Conservation (phyloP, 495 filamentous ascomycete species). For the Letharia lupina region DNA sequence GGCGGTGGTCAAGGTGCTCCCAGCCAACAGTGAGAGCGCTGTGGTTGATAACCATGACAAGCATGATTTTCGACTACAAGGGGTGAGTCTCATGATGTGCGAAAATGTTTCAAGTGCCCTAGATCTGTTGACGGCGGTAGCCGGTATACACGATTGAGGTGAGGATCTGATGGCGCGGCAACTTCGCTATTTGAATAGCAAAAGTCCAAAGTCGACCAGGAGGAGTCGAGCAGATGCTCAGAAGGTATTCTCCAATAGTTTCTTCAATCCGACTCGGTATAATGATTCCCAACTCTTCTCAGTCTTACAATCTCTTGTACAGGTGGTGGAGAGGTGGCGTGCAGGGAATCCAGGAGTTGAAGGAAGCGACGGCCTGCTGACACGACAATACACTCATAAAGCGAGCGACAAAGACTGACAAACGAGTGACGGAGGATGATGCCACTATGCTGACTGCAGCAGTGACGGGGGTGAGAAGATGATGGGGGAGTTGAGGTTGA, state of each 20-base stretch:
- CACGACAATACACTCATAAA: background rate
- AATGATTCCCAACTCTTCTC: background rate
- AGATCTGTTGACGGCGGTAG: background rate
- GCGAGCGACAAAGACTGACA: background rate
- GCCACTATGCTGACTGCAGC: background rate
- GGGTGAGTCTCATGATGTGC: slow-evolving; percentile 10
- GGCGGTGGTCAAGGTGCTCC: slow-evolving; percentile 14
- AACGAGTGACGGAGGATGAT: background rate
- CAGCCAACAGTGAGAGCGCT: slow-evolving; percentile 18
- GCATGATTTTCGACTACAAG: background rate
- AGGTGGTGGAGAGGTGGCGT: background rate
- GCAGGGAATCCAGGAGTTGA: background rate
- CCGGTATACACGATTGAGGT: background rate
- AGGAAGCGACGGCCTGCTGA: background rate
- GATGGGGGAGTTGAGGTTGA: background rate
- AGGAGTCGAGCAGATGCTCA: background rate
- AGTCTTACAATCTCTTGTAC: background rate
- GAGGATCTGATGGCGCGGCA: background rate
- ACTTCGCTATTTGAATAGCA: background rate
- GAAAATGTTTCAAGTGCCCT: background rate
- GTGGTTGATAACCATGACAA: slow-evolving; percentile 14
- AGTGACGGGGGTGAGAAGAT: background rate
- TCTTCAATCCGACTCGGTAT: background rate
- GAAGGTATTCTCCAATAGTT: background rate
- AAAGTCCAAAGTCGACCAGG: background rate